Evolutionary conservation across 805 yeast genomes (phyloP).

Genomic region (Pichia occidentalis): DNA sequence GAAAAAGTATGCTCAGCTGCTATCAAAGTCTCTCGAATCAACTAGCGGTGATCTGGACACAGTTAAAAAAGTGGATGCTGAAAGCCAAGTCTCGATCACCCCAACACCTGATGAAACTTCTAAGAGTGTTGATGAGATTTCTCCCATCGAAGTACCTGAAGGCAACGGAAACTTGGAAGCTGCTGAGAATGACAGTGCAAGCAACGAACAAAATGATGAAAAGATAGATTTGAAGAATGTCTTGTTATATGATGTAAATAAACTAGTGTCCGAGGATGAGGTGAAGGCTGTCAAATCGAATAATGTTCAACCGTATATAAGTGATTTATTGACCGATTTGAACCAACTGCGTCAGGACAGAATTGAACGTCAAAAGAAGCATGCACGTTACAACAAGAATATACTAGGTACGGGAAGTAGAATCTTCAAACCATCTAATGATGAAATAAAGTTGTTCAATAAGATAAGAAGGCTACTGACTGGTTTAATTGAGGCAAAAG

Average conservation of each 20-base stretch:
- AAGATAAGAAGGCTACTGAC: slow-evolving; percentile 41
- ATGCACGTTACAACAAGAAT: slow-evolving; percentile 14
- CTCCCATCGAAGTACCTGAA: too few species aligned
- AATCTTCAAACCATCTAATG: slow-evolving; percentile 33
- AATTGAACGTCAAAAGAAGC: slow-evolving; percentile 10
- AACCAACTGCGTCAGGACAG: slow-evolving; percentile 46
- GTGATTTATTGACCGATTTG: slow-evolving; percentile 40
- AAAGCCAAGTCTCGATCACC: too few species aligned
- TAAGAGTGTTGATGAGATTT: too few species aligned
- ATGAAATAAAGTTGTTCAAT: slow-evolving; percentile 38
- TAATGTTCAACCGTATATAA: slow-evolving; percentile 34
- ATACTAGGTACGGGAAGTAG: slow-evolving; percentile 13
- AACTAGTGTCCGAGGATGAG: slow-evolving; percentile 23
- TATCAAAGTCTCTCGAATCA: not conserved
- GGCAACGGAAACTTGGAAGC: not conserved
- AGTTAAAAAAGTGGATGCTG: not conserved
- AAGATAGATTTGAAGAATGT: slow-evolving; percentile 25
- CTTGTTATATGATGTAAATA: slow-evolving; percentile 24
- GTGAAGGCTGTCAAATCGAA: slow-evolving; percentile 19
- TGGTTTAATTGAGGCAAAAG: slow-evolving; percentile 28
- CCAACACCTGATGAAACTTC: too few species aligned
- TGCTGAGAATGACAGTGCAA: slow-evolving; percentile 4
- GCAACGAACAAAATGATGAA: slow-evolving; percentile 1
- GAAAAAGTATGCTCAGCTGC: slow-evolving; percentile 11
- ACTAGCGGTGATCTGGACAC: not conserved